Percentiles rank a stretch among this genome's conserved stretches.
phyloP scores from a whole-genome alignment of 1,284 basidiomycete species.

The Sporisorium reilianum region DNA sequence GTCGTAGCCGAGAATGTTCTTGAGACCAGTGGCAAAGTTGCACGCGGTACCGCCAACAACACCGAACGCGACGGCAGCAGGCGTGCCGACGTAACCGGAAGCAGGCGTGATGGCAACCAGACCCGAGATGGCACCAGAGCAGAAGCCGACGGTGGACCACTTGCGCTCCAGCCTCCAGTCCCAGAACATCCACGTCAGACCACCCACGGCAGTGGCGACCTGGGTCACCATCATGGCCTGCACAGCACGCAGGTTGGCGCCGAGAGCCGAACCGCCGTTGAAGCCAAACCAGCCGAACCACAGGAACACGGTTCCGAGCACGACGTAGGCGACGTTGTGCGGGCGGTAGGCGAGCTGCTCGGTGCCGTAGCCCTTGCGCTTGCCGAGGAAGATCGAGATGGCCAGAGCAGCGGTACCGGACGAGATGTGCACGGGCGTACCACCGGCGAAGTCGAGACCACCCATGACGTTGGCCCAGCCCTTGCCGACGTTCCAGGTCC shows the following conservation, averaged over 20 bases:
- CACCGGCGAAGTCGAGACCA: constrained; percentile 71
- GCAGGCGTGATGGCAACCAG: constrained; percentile 80
- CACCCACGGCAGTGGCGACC: constrained; percentile 80
- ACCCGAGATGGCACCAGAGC: constrained; percentile 91
- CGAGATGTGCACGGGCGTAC: constrained; percentile 71
- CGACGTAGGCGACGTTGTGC: constrained; percentile 68
- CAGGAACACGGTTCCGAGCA: constrained; percentile 71
- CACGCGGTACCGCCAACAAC: constrained; percentile 84
- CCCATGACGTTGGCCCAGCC: constrained; percentile 68
- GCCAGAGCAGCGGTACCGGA: constrained; percentile 69
- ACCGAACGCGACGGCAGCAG: constrained; percentile 70
- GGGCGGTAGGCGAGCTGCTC: constrained; percentile 70
- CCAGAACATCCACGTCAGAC: constrained; percentile 70
- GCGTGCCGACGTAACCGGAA: constrained; percentile 72
- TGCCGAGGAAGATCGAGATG: constrained; percentile 70
- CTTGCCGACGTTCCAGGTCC: constrained; percentile 66
- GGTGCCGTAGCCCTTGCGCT: constrained; percentile 71
- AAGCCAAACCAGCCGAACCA: constrained; percentile 70
- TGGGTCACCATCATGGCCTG: constrained; percentile 71
- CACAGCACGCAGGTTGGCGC: constrained; percentile 70
- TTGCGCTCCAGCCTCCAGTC: constrained; percentile 69
- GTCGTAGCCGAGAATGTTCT: constrained; percentile 73
- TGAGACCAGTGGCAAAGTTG: constrained; percentile 95
- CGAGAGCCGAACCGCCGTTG: constrained; percentile 70
- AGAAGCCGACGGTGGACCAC: constrained; percentile 83